Evolutionary conservation across 176 grass and related monocot genomes (phyloP).

Genomic region (Triticum monococcum): DNA sequence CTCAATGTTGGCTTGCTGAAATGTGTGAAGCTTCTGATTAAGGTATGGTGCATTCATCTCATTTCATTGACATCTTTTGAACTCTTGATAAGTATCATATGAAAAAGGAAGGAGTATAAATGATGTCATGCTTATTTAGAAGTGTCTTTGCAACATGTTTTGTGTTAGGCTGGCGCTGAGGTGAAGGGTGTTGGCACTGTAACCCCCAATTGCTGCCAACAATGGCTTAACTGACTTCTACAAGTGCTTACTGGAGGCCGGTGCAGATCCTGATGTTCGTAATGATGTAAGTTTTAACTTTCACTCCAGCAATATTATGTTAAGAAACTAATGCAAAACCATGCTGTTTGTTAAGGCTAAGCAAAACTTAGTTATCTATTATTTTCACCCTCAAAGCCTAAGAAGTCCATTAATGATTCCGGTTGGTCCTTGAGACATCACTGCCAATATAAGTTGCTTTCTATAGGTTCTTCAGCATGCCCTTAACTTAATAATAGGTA

Average conservation of each 20-base stretch:
- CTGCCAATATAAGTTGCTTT: background rate
- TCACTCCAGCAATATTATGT: background rate
- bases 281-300: conserved; percentile 9
- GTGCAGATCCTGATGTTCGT: background rate
- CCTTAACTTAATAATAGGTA: too few relatives aligned
- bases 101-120: too few relatives aligned
- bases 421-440: background rate
- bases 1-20: background rate
- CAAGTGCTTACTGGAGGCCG: conserved; percentile 31
- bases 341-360: too few relatives aligned
- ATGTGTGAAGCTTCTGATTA: conserved; percentile 29
- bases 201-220: conserved; percentile 6
- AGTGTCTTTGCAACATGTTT: background rate
- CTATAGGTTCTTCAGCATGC: background rate
- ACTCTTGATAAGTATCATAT: too few relatives aligned
- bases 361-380: too few relatives aligned
- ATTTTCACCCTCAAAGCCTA: too few relatives aligned
- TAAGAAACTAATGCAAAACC: background rate
- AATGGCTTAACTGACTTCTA: conserved; percentile 30
- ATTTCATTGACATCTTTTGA: too few relatives aligned
- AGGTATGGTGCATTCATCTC: background rate
- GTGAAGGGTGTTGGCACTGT: conserved; percentile 29
- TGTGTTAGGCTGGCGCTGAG: conserved; percentile 42
- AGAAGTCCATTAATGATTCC: too few relatives aligned
- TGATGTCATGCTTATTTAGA: conserved; percentile 9